Conservation (phyloP, 257 asterid genomes). For the Petrea volubilis region DNA sequence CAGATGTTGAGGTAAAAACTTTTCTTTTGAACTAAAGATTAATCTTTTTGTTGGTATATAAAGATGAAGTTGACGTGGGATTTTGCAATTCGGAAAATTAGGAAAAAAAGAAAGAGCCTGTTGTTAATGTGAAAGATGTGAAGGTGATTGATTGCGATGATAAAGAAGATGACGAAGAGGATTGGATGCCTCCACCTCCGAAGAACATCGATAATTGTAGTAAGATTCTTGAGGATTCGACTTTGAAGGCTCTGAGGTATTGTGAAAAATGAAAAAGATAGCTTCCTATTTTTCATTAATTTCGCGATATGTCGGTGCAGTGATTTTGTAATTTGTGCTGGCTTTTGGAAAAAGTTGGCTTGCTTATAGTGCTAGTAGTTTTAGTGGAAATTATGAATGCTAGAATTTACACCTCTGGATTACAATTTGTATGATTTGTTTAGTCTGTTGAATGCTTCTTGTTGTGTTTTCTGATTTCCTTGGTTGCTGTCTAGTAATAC, state of each 20-base stretch:
- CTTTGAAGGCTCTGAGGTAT: slow-evolving; percentile 86
- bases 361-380: neutral
- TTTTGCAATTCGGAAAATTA: slow-evolving; percentile 29
- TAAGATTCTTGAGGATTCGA: slow-evolving; percentile 53
- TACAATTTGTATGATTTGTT: neutral
- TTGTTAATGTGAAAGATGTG: slow-evolving; percentile 34
- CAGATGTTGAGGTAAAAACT: slow-evolving; percentile 43
- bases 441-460: neutral
- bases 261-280: neutral
- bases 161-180: slow-evolving; percentile 71
- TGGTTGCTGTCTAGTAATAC: neutral
- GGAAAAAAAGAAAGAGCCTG: slow-evolving; percentile 43
- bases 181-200: slow-evolving; percentile 91
- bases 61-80: slow-evolving; percentile 14
- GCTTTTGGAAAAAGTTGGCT: slow-evolving; percentile 7
- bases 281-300: neutral
- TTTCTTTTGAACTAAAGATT: neutral
- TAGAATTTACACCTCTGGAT: neutral
- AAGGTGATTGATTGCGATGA: slow-evolving; percentile 46
- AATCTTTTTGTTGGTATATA: slow-evolving; percentile 1
- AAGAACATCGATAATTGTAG: slow-evolving; percentile 28
- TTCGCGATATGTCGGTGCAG: neutral
- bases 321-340: neutral
- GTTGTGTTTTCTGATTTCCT: neutral
- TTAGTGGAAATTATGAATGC: neutral